Evolutionary conservation across 768 basidiomycete genomes (phyloP).

Genomic region (Daedaleopsis nitida): DNA sequence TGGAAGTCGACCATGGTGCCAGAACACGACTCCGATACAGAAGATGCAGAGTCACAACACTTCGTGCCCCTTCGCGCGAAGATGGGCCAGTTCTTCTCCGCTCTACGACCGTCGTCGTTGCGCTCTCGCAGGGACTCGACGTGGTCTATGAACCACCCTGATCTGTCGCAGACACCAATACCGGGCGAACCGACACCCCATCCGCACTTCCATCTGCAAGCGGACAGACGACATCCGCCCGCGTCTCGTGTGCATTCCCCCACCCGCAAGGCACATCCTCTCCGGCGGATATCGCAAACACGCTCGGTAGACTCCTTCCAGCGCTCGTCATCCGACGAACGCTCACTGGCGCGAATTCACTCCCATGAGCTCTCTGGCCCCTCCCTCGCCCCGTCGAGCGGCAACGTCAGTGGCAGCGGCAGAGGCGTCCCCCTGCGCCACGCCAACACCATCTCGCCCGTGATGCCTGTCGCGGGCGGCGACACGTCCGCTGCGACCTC

Average conservation of each 20-base stretch:
- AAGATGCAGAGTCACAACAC: conserved; percentile 29
- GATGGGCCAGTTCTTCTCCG: conserved; percentile 57
- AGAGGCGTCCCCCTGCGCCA: conserved; percentile 16
- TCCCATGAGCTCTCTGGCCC: background rate
- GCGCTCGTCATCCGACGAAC: conserved; percentile 5
- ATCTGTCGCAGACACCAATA: conserved; percentile 5
- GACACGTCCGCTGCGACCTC: background rate
- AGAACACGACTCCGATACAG: conserved; percentile 43
- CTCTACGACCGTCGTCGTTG: conserved; percentile 46
- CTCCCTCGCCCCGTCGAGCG: background rate
- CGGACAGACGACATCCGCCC: background rate
- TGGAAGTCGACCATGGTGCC: conserved; percentile 74
- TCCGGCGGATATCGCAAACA: background rate
- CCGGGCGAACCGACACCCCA: conserved; percentile 8
- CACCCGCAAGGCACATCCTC: background rate
- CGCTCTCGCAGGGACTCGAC: conserved; percentile 29
- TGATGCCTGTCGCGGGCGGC: background rate
- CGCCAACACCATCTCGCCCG: conserved; percentile 18
- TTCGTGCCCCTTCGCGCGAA: conserved; percentile 41
- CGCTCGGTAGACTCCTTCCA: conserved; percentile 16
- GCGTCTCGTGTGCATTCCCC: conserved; percentile 6
- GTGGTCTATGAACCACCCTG: conserved; percentile 21
- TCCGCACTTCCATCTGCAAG: conserved; percentile 2
- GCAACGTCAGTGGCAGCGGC: background rate
- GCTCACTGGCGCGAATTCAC: background rate